Evolutionary conservation across 1,284 basidiomycete species (phyloP), one percentile per base, ranked within the genome.

Genomic region (Exobasidium cylindrosporum): DNA sequence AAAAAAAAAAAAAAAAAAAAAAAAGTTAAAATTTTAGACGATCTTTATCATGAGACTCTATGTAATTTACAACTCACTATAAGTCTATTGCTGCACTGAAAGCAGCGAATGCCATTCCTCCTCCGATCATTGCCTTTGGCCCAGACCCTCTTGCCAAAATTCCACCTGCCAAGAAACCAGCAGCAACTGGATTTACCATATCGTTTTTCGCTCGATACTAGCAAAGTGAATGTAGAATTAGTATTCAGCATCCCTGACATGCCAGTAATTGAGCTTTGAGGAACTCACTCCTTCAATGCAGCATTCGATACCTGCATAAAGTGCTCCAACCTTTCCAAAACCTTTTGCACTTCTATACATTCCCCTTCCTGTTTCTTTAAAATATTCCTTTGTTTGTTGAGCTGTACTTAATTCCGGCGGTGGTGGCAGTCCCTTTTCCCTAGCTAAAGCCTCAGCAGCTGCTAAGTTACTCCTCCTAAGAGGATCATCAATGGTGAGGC

Each of bases 401-500:
- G 67, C 68, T 10, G 77, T 76, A 14, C 66, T 63, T 52, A 70
- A 44, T 3, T 72, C 69, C 0, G 62, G 66, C 11, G 58, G 61
- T 5, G 58, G 63, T 23, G 67, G 63, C 43, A 49, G 44, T 7
- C 61, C 58, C 21, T 53, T 61, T 21, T 61, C 43, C 24, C 14
- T 17, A 2, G 52, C 45, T 17, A 35, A n/a, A n/a, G 60, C 35
- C 23, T 44, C 31, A 23, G 64, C 62, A 28, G 66, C 63, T 17
- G 46, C 43, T 35, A 65, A 31, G 31, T 61, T 78, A 6, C 72
- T 72, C 32, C 74, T 50, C 1, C 77, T 43, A 11, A 78, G 43
- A 4, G 95, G 95, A 80, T 97, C 95, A 80, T 97, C 95, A 75
- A 96, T 93, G 28, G 90, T 89, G 78, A 98, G 95, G 31, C 91